Conservation (phyloP, 352 stramenopile species). For the Phytophthora tentaculata region DNA sequence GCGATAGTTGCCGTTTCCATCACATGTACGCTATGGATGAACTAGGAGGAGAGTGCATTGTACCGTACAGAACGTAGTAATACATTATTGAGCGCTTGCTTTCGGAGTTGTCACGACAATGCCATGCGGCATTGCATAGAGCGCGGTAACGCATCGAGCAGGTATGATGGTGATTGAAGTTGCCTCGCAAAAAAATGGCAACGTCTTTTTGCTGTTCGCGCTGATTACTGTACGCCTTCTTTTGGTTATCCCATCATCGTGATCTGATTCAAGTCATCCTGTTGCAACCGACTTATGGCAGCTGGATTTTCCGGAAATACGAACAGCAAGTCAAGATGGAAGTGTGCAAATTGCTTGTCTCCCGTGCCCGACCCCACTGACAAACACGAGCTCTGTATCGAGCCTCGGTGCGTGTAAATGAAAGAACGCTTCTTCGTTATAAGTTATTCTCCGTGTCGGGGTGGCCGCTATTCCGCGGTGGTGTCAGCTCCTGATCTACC, state of each 20-base stretch:
- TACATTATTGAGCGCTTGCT: neutral
- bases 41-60: slow-evolving; percentile 7
- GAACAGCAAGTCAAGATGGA: slow-evolving; percentile 6
- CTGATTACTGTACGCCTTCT: neutral
- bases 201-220: slow-evolving; percentile 11
- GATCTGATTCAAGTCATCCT: neutral
- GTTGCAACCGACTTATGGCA: slow-evolving; percentile 5
- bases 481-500: slow-evolving; percentile 19
- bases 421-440: slow-evolving; percentile 17
- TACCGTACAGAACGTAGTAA: neutral
- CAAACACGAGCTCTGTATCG: neutral
- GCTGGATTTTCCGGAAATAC: slow-evolving; percentile 12
- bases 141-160: neutral
- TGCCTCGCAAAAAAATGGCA: neutral
- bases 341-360: neutral
- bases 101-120: too few relatives aligned
- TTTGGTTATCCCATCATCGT: slow-evolving; percentile 12
- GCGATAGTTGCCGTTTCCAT: neutral
- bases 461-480: neutral
- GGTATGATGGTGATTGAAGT: slow-evolving; percentile 9
- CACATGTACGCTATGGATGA: slow-evolving; percentile 8
- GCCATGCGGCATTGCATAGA: slow-evolving; percentile 1
- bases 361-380: neutral
- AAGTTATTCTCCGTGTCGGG: slow-evolving; percentile 20
- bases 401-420: too few relatives aligned